phyloP scores from a whole-genome alignment of 345 rosid genomes.

The Linum lewisii region DNA sequence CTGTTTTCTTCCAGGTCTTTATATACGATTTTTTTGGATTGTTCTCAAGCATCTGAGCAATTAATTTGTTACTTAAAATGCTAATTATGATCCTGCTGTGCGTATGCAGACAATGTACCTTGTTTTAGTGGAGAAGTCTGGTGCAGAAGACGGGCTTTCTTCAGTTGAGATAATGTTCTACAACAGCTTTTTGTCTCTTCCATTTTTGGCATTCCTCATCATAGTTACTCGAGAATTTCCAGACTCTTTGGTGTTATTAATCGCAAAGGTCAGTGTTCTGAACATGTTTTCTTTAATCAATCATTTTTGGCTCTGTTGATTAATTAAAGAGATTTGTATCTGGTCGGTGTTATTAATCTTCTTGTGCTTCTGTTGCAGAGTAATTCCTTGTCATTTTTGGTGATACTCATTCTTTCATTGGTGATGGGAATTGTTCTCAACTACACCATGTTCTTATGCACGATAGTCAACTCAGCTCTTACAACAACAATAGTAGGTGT shows the following conservation, averaged over 20 bases:
- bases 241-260: constrained; percentile 48
- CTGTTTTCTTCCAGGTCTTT: constrained; percentile 81
- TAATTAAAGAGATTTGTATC: too few relatives aligned
- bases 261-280: constrained; percentile 67
- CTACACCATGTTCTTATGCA: constrained; percentile 94
- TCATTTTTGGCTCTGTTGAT: not conserved
- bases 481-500: constrained; percentile 97
- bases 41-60: constrained; percentile 2
- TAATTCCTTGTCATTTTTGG: constrained; percentile 59
- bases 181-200: constrained; percentile 88
- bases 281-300: constrained; percentile 5
- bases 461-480: constrained; percentile 91
- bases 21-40: constrained; percentile 4
- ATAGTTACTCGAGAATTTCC: constrained; percentile 84
- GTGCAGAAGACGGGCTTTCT: constrained; percentile 94
- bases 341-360: too few relatives aligned
- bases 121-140: constrained; percentile 88
- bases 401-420: constrained; percentile 57
- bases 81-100: constrained; percentile 9
- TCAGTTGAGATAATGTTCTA: constrained; percentile 91
- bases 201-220: constrained; percentile 69
- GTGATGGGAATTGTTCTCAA: constrained; percentile 92
- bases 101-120: constrained; percentile 91
- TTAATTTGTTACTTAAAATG: not conserved
- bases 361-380: constrained; percentile 37